phyloP scores from a whole-genome alignment of 495 filamentous ascomycete genomes.

The Evernia prunastri region DNA sequence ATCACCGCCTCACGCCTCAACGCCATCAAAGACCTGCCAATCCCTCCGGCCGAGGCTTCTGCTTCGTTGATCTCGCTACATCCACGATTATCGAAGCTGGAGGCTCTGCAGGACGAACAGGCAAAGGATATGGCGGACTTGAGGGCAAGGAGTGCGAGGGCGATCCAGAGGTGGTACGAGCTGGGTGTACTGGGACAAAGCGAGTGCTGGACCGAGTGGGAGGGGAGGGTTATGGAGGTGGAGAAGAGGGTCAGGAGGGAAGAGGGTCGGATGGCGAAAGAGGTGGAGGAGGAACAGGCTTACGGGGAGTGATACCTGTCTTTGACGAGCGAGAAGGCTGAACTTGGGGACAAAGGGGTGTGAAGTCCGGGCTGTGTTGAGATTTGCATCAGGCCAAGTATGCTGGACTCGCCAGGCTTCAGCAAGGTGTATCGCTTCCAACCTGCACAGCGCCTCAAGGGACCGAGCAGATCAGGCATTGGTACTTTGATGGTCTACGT shows the following conservation, averaged over 20 bases:
- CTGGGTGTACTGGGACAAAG: constrained; percentile 60
- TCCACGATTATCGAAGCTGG: constrained; percentile 63
- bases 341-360: neutral
- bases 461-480: neutral
- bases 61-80: constrained; percentile 59
- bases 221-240: constrained; percentile 58
- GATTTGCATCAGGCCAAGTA: neutral
- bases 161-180: constrained; percentile 79
- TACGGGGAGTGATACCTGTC: constrained; percentile 14
- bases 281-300: constrained; percentile 33
- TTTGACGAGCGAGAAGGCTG: neutral
- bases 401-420: neutral
- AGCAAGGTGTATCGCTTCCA: neutral
- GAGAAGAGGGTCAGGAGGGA: constrained; percentile 58
- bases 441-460: neutral
- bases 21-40: constrained; percentile 68
- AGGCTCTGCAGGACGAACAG: constrained; percentile 62
- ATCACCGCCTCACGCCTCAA: constrained; percentile 71
- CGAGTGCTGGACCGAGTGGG: constrained; percentile 67
- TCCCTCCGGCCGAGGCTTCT: constrained; percentile 65
- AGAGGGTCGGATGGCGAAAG: constrained; percentile 43
- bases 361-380: neutral
- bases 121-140: constrained; percentile 64
- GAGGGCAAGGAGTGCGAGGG: constrained; percentile 60
- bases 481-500: too few species aligned